Evolutionary conservation across 176 grass and related monocot species (phyloP), one percentile per base, ranked within the genome.

Genomic region (Neostapfia colusana): DNA sequence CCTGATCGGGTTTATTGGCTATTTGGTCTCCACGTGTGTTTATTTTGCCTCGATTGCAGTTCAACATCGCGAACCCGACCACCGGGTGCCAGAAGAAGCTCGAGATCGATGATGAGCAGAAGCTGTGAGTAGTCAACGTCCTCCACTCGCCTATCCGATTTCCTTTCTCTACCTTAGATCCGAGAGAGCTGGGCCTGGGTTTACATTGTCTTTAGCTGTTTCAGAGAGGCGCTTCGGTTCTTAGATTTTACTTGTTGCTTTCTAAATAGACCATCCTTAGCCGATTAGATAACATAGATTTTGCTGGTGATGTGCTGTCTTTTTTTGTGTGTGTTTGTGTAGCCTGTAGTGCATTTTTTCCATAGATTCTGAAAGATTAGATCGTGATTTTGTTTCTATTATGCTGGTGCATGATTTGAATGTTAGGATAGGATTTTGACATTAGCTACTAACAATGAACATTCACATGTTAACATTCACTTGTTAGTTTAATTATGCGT

Each of bases 61-160:
- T 89, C 78, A 97, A 97, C 73, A 93, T 97, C 51, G 90, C 93
- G 17, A 89, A 91, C 82, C 93, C 90, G 77, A 87, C 93, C n/a
- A 97, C 93, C 60, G 93, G 93, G 77, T 97, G 93, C 83, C 93
- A 97, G 74, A 97, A 97, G 86, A 97, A 93, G 83, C 59, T 97
- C 3, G 93, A 97, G 81, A 97, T 97, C 31, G 90, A 97, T 66
- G 93, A 93, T 54, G 93, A 97, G 74, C 90, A 93, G 90, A 97
- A 97, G 83, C 90, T 97, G 93, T 93, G 77, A 93, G 93, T 91
- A 63, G n/a, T 75, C 8, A 40, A 0, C 13, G 17, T 15, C 63
- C 16, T 48, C 2, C 21, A 20, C 46, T 34, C 20, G 10, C 61
- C 6, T 38, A 24, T 14, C 54, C 4, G 13, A 73, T 28, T n/a